Percentiles rank a stretch among this genome's conserved stretches.
Conservation (phyloP, 2,329 filamentous ascomycete genomes). For the Xylaria sp. region DNA sequence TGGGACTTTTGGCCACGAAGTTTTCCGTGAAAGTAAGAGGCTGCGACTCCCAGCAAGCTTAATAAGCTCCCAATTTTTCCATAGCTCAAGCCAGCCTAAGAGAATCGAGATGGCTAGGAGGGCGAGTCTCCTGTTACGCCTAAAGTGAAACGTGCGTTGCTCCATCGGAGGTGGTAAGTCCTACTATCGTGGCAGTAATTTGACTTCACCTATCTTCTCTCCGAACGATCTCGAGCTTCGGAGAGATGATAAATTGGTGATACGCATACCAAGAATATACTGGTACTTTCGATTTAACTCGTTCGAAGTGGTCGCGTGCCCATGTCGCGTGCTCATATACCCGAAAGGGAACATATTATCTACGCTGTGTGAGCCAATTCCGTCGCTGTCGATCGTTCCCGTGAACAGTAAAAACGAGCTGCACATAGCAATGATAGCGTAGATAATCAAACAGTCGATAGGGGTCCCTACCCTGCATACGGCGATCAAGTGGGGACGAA, state of each 20-base stretch:
- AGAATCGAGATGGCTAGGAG: conserved; percentile 27
- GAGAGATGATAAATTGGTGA: conserved; percentile 4
- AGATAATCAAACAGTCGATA: conserved; percentile 17
- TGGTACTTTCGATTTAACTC: neutral
- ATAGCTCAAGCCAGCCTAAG: conserved; percentile 36
- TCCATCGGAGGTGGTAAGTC: conserved; percentile 40
- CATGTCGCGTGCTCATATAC: conserved; percentile 31
- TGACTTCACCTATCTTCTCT: conserved; percentile 19
- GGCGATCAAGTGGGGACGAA: neutral
- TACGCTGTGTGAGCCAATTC: neutral
- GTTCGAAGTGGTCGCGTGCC: conserved; percentile 20
- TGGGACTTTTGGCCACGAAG: conserved; percentile 23
- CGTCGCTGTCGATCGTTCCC: conserved; percentile 16
- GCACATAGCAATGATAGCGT: conserved; percentile 8
- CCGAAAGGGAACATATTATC: conserved; percentile 5
- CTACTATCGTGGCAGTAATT: conserved; percentile 13
- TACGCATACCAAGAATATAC: conserved; percentile 15
- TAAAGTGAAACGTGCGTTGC: conserved; percentile 37
- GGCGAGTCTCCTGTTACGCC: conserved; percentile 43
- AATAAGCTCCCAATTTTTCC: conserved; percentile 17
- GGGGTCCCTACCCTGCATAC: neutral
- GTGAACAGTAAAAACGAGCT: neutral
- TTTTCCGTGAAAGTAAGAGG: conserved; percentile 12
- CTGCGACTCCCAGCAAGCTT: conserved; percentile 11
- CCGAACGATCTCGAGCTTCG: neutral